A percentile compares a stretch with the other conserved stretches of the same genome.
phyloP scores from a whole-genome alignment of 441 rosid genomes.

The Daphne laureola region DNA sequence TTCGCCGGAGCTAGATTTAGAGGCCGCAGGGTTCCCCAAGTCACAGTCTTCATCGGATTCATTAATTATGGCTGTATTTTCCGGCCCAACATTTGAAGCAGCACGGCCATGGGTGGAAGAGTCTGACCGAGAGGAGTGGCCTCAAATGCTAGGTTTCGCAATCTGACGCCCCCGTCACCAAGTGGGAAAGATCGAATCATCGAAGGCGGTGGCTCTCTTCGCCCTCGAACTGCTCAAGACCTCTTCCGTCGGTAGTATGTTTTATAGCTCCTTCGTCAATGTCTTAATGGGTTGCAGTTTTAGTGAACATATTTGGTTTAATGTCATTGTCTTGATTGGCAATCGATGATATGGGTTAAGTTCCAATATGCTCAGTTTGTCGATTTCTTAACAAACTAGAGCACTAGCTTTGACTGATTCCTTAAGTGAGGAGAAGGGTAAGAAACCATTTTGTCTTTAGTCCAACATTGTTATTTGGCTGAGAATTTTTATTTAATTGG shows the following conservation, averaged over 20 bases:
- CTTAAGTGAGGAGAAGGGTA: too few species aligned
- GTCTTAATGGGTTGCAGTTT: background rate
- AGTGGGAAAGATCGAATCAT: slow-evolving; percentile 21
- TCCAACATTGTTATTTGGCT: too few species aligned
- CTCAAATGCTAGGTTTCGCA: slow-evolving; percentile 45
- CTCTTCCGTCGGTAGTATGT: slow-evolving; percentile 68
- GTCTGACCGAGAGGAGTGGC: slow-evolving; percentile 23
- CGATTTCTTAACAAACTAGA: background rate
- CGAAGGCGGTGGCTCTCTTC: slow-evolving; percentile 45
- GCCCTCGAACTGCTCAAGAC: slow-evolving; percentile 89
- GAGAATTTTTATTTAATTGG: too few species aligned
- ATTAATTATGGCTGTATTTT: slow-evolving; percentile 31
- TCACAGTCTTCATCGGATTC: slow-evolving; percentile 30
- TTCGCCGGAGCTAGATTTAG: slow-evolving; percentile 45
- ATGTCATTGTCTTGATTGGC: background rate
- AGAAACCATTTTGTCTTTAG: too few species aligned
- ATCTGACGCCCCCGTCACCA: slow-evolving; percentile 20
- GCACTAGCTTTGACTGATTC: background rate
- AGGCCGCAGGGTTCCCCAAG: slow-evolving; percentile 24
- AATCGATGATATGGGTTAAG: slow-evolving; percentile 1
- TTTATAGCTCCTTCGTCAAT: background rate
- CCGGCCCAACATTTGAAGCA: slow-evolving; percentile 24
- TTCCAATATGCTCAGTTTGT: background rate
- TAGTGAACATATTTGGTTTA: slow-evolving; percentile 4
- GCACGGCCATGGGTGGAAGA: slow-evolving; percentile 21